These are phyloP conservation scores for Fusarium sp. DNA, from an alignment of 2,329 filamentous ascomycete genomes.

Conservation along the genomic window DNA sequence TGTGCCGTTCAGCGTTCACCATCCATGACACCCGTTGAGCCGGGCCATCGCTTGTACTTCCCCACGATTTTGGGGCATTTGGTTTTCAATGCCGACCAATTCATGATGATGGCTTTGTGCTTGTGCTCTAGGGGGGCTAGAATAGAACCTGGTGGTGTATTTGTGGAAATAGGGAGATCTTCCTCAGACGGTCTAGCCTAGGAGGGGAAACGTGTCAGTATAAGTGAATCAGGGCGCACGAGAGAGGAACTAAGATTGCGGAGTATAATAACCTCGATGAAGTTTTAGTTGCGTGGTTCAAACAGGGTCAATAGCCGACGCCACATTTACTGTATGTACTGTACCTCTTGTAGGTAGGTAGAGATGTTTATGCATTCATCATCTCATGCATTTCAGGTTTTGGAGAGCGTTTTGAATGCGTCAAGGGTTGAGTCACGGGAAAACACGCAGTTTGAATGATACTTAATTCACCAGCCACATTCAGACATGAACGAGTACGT, in stretches of 20 bases:
- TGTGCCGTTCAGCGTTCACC: slow-evolving; percentile 16
- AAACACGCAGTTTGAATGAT: neutral
- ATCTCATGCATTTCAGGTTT: slow-evolving; percentile 18
- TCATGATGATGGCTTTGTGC: neutral
- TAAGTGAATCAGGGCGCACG: slow-evolving; percentile 16
- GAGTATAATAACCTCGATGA: slow-evolving; percentile 36
- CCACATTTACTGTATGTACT: slow-evolving; percentile 13
- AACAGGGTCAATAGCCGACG: slow-evolving; percentile 39
- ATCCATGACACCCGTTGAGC: slow-evolving; percentile 21
- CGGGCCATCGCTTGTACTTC: slow-evolving; percentile 22
- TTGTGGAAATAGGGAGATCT: slow-evolving; percentile 22
- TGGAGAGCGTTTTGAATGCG: slow-evolving; percentile 4
- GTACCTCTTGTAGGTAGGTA: neutral
- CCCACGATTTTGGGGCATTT: slow-evolving; percentile 20
- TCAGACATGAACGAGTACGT: neutral
- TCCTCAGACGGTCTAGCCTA: slow-evolving; percentile 35
- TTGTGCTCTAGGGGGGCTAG: neutral
- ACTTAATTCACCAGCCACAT: slow-evolving; percentile 11
- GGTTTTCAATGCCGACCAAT: neutral
- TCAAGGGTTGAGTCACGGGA: neutral
- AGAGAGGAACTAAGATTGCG: slow-evolving; percentile 37
- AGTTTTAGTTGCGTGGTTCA: slow-evolving; percentile 36
- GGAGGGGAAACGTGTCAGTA: neutral
- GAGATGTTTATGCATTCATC: neutral
- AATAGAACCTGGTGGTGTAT: neutral